A percentile compares a stretch with the other conserved stretches of the same genome.
These are phyloP conservation scores for Hortiboletus campestris DNA, from an alignment of 768 basidiomycete genomes.

Conservation along the genomic window DNA sequence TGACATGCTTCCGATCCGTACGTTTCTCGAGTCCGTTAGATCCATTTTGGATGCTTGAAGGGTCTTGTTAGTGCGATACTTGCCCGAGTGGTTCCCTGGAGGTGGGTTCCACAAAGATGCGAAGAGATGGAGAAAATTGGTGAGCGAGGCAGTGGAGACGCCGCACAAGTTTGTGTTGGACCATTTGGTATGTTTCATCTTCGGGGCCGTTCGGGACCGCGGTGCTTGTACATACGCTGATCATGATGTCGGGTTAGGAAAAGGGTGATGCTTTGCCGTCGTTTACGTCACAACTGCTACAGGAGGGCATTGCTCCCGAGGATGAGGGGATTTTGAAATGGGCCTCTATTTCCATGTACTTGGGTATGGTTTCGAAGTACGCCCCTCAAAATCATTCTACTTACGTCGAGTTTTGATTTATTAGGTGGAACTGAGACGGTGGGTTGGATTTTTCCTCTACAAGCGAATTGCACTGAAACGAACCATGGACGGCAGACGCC, in stretches of 20 bases:
- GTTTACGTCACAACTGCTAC: conserved; percentile 10
- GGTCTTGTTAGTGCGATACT: conserved; percentile 5
- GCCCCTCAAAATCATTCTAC: too few species aligned
- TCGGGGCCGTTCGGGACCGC: too few species aligned
- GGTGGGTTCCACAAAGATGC: conserved; percentile 9
- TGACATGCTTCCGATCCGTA: conserved; percentile 6
- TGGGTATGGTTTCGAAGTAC: conserved; percentile 2
- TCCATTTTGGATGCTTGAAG: background rate
- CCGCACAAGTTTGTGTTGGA: conserved; percentile 11
- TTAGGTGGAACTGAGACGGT: conserved; percentile 27
- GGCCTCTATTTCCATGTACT: conserved; percentile 10
- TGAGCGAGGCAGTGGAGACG: background rate
- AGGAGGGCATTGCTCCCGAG: background rate
- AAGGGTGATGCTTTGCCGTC: conserved; percentile 11
- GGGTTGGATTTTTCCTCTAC: conserved; percentile 21
- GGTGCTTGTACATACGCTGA: background rate
- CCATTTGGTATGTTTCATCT: background rate
- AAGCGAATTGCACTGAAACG: background rate
- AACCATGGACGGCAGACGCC: conserved; percentile 12
- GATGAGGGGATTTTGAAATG: conserved; percentile 14
- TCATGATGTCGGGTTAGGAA: background rate
- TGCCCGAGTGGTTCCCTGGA: conserved; percentile 22
- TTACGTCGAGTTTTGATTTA: background rate
- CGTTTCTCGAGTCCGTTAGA: background rate
- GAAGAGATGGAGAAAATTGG: conserved; percentile 1